Base-by-base conservation (phyloP, 2,329 filamentous ascomycete species). In the Ascochyta lentis region DNA sequence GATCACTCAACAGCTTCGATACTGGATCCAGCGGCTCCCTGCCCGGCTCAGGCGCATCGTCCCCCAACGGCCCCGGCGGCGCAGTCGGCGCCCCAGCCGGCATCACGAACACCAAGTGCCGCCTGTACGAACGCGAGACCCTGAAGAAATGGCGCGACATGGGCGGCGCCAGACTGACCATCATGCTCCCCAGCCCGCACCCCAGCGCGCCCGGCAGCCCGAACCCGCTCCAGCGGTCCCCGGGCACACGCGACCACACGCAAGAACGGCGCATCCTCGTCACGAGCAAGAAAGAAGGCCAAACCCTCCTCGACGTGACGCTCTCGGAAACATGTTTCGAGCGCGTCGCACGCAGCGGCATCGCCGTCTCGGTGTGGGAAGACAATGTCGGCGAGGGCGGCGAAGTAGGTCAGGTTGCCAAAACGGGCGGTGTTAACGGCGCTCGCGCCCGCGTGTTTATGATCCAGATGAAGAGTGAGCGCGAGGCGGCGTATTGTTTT, bases 321-420 rank as follows among this genome's bases (percentile, higher is more conserved):
- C 80, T 97, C 1, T 89, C 89, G 10, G 92, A 92, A 71, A 90
- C 86, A 53, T 93, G 90, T 69, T 96, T 96, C 76, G 89, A 93
- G 63, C 82, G 90, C 16, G 86, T 96, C 57, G 93, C 91, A 5
- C 86, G 89, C 63, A 89, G 90, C 31, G 93, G 93, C 42, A 94
- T 97, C 67, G 91, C 95, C 1, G 87, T 96, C 52, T 93, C 90
- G 62, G 89, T 97, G 33, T 95, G 92, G 86, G 90, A 95, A 73
- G 79, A 81, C 60, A 67, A 72, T n/a, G 63, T 74, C 2, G 76
- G 76, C 15, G 68, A 73, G 7, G 69, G 75, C 38, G 78, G 77
- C 0, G 87, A 91, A 61, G 79, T 89, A 64, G 86, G 86, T 44
- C 84, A 88, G 60, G 81, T 84, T 0, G 79, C 79, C 27, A 78